These are phyloP conservation scores for Nicotiana paniculata DNA, from an alignment of 257 asterid genomes.

Conservation along the genomic window DNA sequence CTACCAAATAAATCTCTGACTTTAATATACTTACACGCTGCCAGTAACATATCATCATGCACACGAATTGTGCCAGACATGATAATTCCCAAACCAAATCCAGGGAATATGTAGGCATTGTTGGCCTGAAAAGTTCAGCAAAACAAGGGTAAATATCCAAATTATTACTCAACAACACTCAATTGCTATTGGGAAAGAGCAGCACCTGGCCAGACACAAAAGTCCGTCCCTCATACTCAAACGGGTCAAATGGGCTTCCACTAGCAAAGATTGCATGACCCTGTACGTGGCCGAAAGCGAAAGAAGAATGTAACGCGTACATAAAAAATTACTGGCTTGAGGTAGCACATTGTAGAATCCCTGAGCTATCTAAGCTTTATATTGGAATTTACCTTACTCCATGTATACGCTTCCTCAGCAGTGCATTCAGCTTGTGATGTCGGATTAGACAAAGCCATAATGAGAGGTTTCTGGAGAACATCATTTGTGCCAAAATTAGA, in stretches of 20 bases:
- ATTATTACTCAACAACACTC: background rate
- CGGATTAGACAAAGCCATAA: conserved; percentile 85
- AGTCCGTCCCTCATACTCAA: conserved; percentile 59
- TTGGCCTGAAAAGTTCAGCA: conserved; percentile 48
- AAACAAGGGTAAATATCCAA: background rate
- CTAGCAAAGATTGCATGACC: conserved; percentile 85
- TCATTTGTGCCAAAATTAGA: conserved; percentile 10
- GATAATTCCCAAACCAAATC: conserved; percentile 87
- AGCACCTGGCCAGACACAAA: conserved; percentile 82
- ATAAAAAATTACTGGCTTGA: background rate
- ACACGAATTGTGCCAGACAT: conserved; percentile 91
- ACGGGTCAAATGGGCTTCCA: conserved; percentile 89
- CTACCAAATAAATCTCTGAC: background rate
- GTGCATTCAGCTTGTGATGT: conserved; percentile 93
- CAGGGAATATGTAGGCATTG: conserved; percentile 95
- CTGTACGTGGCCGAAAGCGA: conserved; percentile 21
- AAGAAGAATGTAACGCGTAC: background rate
- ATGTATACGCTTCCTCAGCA: conserved; percentile 88
- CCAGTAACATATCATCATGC: conserved; percentile 79
- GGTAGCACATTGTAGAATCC: background rate
- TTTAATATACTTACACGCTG: conserved; percentile 63
- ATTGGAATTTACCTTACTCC: conserved; percentile 56
- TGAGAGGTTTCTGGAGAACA: conserved; percentile 62
- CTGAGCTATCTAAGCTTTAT: background rate
- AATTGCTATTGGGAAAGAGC: background rate